Evolutionary conservation across 164 flowering plant species (phyloP).

Genomic region (Aristolochia californica): DNA sequence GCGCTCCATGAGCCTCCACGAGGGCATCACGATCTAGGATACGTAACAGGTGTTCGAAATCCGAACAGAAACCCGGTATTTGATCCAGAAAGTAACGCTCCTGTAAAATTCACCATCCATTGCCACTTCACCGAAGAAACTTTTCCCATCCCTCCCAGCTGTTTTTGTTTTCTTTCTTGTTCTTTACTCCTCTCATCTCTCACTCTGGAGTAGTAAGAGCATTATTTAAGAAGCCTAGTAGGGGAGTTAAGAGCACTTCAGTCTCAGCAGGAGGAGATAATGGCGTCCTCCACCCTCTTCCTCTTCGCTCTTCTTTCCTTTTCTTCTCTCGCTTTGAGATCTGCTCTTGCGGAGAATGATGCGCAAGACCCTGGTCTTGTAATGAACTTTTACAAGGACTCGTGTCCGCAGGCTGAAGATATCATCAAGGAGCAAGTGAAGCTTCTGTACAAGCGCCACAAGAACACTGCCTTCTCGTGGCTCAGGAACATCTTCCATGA

Average conservation of each 20-base stretch:
- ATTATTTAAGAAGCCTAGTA: conserved; percentile 13
- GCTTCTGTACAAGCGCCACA: conserved; percentile 96
- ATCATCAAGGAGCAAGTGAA: conserved; percentile 82
- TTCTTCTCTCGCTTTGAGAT: conserved; percentile 12
- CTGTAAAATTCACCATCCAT: background rate
- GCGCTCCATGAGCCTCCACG: too few species aligned
- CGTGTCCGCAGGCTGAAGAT: conserved; percentile 96
- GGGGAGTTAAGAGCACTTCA: conserved; percentile 6
- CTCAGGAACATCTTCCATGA: conserved; percentile 98
- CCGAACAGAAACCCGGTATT: too few species aligned
- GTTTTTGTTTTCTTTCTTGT: background rate
- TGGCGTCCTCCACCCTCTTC: conserved; percentile 48
- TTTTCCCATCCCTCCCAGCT: background rate
- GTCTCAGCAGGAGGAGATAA: conserved; percentile 9
- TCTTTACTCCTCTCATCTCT: background rate
- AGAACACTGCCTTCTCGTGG: conserved; percentile 99
- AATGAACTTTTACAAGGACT: conserved; percentile 81
- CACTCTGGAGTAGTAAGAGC: background rate
- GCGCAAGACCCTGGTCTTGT: conserved; percentile 55
- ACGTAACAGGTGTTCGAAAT: too few species aligned
- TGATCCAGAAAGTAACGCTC: background rate
- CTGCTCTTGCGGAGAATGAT: conserved; percentile 39
- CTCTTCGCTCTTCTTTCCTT: conserved; percentile 32
- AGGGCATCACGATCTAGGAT: too few species aligned
- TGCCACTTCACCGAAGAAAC: background rate